These are phyloP conservation scores for Talaromyces liani DNA, from an alignment of 495 filamentous ascomycete genomes.

Conservation along the genomic window DNA sequence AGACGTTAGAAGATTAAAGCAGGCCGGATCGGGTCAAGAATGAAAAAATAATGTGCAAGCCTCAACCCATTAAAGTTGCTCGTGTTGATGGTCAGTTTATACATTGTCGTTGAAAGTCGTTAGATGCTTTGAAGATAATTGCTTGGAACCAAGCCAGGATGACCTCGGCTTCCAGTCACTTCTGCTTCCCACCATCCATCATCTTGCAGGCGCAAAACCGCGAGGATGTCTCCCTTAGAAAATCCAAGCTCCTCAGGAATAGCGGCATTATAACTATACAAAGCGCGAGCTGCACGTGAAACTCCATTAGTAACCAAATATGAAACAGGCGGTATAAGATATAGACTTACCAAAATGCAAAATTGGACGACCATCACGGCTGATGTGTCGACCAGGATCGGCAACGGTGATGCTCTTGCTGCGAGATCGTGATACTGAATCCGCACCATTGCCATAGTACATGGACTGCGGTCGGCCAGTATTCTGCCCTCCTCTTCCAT, in stretches of 20 bases:
- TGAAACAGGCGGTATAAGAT: neutral
- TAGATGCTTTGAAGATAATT: constrained; percentile 79
- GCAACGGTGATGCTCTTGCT: constrained; percentile 71
- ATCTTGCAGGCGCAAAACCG: constrained; percentile 87
- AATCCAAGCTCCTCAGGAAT: constrained; percentile 96
- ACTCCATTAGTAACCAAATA: constrained; percentile 10
- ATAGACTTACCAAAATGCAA: constrained; percentile 78
- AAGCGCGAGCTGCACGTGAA: constrained; percentile 63
- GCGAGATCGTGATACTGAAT: constrained; percentile 46
- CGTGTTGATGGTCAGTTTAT: neutral
- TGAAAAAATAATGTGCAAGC: neutral
- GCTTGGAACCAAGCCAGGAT: constrained; percentile 84
- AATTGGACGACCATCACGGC: constrained; percentile 78
- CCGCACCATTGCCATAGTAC: constrained; percentile 51
- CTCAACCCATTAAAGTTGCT: neutral
- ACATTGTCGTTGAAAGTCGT: constrained; percentile 11
- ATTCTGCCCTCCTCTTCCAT: constrained; percentile 40
- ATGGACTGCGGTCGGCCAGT: constrained; percentile 43
- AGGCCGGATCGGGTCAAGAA: neutral
- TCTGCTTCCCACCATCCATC: constrained; percentile 99
- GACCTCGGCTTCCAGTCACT: constrained; percentile 65
- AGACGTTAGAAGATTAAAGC: neutral
- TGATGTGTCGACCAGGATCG: constrained; percentile 59
- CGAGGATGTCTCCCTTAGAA: constrained; percentile 83
- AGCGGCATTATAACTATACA: constrained; percentile 89